phyloP scores from a whole-genome alignment of 2,329 filamentous ascomycete species.

The Pyrenophora tritici-repentis region DNA sequence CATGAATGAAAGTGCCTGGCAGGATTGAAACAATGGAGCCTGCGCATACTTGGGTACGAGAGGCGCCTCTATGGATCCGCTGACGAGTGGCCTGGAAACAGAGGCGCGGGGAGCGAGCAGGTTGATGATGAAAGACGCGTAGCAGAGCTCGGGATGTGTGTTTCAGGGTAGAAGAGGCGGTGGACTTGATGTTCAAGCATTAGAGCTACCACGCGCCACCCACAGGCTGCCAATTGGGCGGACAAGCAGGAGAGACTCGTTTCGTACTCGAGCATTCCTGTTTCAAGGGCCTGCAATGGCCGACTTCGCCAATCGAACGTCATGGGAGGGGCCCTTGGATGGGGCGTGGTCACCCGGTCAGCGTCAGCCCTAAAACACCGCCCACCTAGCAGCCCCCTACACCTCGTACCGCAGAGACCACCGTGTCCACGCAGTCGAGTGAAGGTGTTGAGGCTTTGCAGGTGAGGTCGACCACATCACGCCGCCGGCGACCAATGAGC shows the following conservation, averaged over 20 bases:
- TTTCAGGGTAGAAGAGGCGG: constrained; percentile 17
- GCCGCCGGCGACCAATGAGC: constrained; percentile 7
- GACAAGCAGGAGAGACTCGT: constrained; percentile 21
- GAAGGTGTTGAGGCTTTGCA: background rate
- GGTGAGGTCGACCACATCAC: background rate
- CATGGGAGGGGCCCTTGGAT: constrained; percentile 11
- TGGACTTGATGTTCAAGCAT: background rate
- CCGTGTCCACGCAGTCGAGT: constrained; percentile 2
- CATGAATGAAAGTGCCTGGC: constrained; percentile 4
- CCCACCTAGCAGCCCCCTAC: constrained; percentile 11
- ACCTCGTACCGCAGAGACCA: constrained; percentile 1
- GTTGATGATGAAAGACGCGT: constrained; percentile 18
- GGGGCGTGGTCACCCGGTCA: constrained; percentile 23
- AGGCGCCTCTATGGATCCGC: background rate
- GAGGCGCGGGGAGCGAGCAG: constrained; percentile 5
- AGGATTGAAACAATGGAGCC: background rate
- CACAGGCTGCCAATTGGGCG: constrained; percentile 15
- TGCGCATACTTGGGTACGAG: background rate
- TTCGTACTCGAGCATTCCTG: constrained; percentile 20
- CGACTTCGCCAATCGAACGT: constrained; percentile 23
- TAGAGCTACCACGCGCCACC: background rate
- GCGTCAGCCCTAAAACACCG: constrained; percentile 23
- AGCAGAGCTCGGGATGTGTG: constrained; percentile 15
- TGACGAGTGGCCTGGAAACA: constrained; percentile 1
- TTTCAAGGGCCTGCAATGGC: constrained; percentile 11